These are phyloP conservation scores for Saxophila tyrrhenica DNA, from an alignment of 495 filamentous ascomycete genomes.

Conservation along the genomic window DNA sequence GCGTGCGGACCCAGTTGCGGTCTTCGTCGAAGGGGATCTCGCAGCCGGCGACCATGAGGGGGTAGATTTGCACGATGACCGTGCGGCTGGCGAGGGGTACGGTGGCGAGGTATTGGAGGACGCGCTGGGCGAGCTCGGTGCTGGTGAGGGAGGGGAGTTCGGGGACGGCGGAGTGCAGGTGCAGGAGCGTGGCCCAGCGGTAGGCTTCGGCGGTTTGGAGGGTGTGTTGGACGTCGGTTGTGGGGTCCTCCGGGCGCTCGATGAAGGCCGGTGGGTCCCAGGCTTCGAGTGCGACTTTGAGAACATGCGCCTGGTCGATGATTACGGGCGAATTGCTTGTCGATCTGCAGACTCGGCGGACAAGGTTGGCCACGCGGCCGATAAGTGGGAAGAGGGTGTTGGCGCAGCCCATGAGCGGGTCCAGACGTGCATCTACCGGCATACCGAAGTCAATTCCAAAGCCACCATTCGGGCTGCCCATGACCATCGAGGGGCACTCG, in stretches of 20 bases:
- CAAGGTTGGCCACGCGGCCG: slow-evolving; percentile 55
- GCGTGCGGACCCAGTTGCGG: slow-evolving; percentile 54
- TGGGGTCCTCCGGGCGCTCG: slow-evolving; percentile 56
- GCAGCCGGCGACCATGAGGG: slow-evolving; percentile 59
- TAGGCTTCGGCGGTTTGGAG: slow-evolving; percentile 67
- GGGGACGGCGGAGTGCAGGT: slow-evolving; percentile 68
- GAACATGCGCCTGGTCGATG: slow-evolving; percentile 52
- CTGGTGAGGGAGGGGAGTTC: slow-evolving; percentile 53
- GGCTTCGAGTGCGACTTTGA: slow-evolving; percentile 50
- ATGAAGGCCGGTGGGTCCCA: slow-evolving; percentile 47
- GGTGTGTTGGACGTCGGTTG: slow-evolving; percentile 52
- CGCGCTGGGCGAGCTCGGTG: slow-evolving; percentile 50
- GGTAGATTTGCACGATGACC: slow-evolving; percentile 68
- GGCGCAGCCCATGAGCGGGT: slow-evolving; percentile 68
- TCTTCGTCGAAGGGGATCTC: slow-evolving; percentile 52
- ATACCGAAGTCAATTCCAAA: slow-evolving; percentile 22
- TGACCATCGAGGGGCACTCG: slow-evolving; percentile 19
- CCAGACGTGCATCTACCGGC: slow-evolving; percentile 44
- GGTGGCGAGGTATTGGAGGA: slow-evolving; percentile 49
- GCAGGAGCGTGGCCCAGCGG: slow-evolving; percentile 61
- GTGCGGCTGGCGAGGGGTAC: slow-evolving; percentile 53
- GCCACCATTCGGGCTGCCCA: slow-evolving; percentile 11
- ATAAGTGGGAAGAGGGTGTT: slow-evolving; percentile 63
- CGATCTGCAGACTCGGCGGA: slow-evolving; percentile 49
- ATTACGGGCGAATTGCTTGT: slow-evolving; percentile 49